Base-by-base conservation (phyloP, 129 eudicot species). In the Calendula officinalis region DNA sequence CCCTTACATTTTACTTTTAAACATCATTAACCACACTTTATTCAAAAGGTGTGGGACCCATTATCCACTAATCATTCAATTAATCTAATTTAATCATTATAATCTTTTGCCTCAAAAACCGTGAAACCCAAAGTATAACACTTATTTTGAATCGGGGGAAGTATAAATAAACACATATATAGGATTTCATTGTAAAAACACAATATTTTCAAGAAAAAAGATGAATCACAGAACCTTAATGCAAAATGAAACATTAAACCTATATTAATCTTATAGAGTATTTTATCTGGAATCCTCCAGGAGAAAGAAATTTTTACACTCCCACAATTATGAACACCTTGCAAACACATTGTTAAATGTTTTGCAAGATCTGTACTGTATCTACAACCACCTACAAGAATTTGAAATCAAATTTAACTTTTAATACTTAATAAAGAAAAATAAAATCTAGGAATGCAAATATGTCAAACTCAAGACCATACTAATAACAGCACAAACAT, bases 281-380 rank as follows among this genome's bases (percentile, higher is more conserved):
- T 96, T 95, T 91, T 91, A 48, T 71, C 83, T 6, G 98, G 96
- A 46, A 96, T 91, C 72, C 98, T 83, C 69, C 98, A 84, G 50
- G 98, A 87, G 80, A 91, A 87, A 45, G 98, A 87, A 56, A 91
- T 83, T 73, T 96, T 87, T 69, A 91, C 91, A 53, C 88, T 82
- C 60, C 98, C 98, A 71, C 98, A 91, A 79, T 83, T 84, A 43
- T 52, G 94, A 62, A 91, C 96, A 67, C 77, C 71, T 60, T 58
- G 84, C 56, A 91, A 81, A 70, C 82, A 84, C 17, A 78, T 74
- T 17, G 81, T 65, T 65, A 91, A 72, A 71, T 87, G 98, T 60
- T 69, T 91, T 45, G 96, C 96, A 50, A 87, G 88, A 65, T 91
- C 96, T 6, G 62, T 72, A 75, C 96, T 79, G 35, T 87, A 91